Conservation (phyloP, 2,329 filamentous ascomycete species). For the Pyricularia sp. region DNA sequence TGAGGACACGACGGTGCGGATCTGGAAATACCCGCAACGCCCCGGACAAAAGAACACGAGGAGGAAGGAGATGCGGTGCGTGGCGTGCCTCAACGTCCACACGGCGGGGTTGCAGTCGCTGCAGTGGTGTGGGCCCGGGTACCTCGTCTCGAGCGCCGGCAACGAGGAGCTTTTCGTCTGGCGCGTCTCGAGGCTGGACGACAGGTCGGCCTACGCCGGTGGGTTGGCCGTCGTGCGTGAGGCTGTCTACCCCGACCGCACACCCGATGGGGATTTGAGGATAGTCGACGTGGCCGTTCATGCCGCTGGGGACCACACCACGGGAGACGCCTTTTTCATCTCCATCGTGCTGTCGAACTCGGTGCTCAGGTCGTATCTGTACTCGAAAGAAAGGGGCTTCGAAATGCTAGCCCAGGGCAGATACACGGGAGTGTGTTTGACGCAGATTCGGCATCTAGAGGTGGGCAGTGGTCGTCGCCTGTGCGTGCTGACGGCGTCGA, state of each 20-base stretch:
- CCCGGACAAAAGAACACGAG: not conserved
- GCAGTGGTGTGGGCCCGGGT: conserved; percentile 48
- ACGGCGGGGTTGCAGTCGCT: conserved; percentile 73
- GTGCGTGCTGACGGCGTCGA: conserved; percentile 55
- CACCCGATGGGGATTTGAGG: conserved; percentile 51
- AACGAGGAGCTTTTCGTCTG: conserved; percentile 85
- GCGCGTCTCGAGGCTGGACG: conserved; percentile 45
- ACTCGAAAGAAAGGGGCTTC: conserved; percentile 29
- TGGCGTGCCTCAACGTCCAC: conserved; percentile 61
- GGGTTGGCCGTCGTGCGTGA: conserved; percentile 45
- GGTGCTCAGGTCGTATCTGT: conserved; percentile 49
- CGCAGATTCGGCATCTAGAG: conserved; percentile 40
- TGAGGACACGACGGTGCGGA: conserved; percentile 62
- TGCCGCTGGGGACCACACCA: not conserved
- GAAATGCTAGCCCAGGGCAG: conserved; percentile 35
- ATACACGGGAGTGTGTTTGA: conserved; percentile 66
- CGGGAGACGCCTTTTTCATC: conserved; percentile 35
- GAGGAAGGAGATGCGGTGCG: conserved; percentile 25
- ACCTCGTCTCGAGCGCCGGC: conserved; percentile 72
- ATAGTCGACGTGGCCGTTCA: conserved; percentile 66
- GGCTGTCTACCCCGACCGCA: conserved; percentile 37
- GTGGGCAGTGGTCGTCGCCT: conserved; percentile 13
- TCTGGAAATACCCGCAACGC: conserved; percentile 40
- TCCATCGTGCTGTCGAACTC: conserved; percentile 78
- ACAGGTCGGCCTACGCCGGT: conserved; percentile 17